Evolutionary conservation across 1,139 yeast species (phyloP).

Genomic region (Taphrina communis): DNA sequence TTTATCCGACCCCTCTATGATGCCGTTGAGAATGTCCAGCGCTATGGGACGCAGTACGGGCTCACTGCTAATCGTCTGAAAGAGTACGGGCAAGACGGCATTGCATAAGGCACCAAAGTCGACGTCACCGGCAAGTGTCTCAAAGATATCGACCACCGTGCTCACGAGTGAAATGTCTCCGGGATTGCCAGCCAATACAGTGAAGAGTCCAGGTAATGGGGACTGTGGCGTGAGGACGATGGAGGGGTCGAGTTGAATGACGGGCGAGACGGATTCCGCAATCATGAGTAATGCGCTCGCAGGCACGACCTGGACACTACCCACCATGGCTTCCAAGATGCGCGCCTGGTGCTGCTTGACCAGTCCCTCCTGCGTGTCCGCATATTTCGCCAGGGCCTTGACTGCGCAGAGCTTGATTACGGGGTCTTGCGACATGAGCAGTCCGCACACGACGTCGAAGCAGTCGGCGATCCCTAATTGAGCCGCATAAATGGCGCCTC

Average conservation of each 20-base stretch:
- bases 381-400: conserved; percentile 34
- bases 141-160: conserved; percentile 43
- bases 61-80: conserved; percentile 31
- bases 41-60: conserved; percentile 37
- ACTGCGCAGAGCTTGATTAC: conserved; percentile 34
- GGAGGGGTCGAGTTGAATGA: conserved; percentile 33
- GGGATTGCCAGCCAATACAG: conserved; percentile 40
- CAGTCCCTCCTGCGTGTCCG: conserved; percentile 20
- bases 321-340: conserved; percentile 28
- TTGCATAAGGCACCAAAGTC: conserved; percentile 36
- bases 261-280: conserved; percentile 40
- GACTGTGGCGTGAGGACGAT: conserved; percentile 26
- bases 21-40: conserved; percentile 39
- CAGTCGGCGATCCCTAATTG: conserved; percentile 24
- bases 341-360: conserved; percentile 24
- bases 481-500: conserved; percentile 34
- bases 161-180: conserved; percentile 44
- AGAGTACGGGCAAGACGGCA: conserved; percentile 37
- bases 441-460: conserved; percentile 4
- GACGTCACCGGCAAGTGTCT: conserved; percentile 39
- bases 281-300: conserved; percentile 40
- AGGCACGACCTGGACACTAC: conserved; percentile 9
- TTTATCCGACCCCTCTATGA: conserved; percentile 42
- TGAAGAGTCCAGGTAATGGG: conserved; percentile 42
- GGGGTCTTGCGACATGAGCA: conserved; percentile 9